These are phyloP conservation scores for Styphnolobium japonicum DNA, from an alignment of 306 rosid species.

Conservation along the genomic window DNA sequence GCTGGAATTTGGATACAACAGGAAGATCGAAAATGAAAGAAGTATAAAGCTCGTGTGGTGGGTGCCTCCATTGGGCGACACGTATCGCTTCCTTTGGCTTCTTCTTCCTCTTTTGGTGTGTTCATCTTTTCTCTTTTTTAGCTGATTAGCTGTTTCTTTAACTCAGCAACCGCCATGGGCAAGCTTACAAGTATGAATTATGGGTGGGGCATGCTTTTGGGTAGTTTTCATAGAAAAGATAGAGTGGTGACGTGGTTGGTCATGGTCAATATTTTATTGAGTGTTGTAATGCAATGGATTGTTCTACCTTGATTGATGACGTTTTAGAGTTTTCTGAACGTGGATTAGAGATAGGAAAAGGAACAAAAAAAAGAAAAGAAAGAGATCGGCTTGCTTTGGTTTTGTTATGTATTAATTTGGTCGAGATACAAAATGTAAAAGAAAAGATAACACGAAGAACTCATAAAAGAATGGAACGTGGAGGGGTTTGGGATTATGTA, in stretches of 20 bases:
- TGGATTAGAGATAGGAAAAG: constrained; percentile 30
- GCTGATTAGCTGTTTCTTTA: constrained; percentile 50
- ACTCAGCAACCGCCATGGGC: constrained; percentile 50
- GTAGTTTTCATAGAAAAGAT: constrained; percentile 22
- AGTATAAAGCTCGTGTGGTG: neutral
- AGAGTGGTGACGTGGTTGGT: constrained; percentile 37
- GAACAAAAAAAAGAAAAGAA: neutral
- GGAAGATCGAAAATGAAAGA: constrained; percentile 17
- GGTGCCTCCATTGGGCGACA: constrained; percentile 15
- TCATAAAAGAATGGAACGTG: neutral
- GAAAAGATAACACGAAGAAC: neutral
- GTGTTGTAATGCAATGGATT: constrained; percentile 31
- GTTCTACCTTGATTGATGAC: constrained; percentile 33
- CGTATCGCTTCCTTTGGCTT: constrained; percentile 13
- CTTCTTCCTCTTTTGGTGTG: neutral
- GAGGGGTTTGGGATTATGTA: constrained; percentile 16
- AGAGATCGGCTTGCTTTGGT: constrained; percentile 20
- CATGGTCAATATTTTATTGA: constrained; percentile 39
- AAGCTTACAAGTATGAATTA: constrained; percentile 28
- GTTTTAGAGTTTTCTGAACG: constrained; percentile 39
- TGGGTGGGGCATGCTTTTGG: neutral
- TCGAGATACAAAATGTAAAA: constrained; percentile 10
- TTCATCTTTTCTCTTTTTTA: neutral
- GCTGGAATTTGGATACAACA: constrained; percentile 46
- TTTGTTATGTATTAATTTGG: neutral